Evolutionary conservation across 805 yeast species (phyloP).

Genomic region (Cyberlindnera amylophila): DNA sequence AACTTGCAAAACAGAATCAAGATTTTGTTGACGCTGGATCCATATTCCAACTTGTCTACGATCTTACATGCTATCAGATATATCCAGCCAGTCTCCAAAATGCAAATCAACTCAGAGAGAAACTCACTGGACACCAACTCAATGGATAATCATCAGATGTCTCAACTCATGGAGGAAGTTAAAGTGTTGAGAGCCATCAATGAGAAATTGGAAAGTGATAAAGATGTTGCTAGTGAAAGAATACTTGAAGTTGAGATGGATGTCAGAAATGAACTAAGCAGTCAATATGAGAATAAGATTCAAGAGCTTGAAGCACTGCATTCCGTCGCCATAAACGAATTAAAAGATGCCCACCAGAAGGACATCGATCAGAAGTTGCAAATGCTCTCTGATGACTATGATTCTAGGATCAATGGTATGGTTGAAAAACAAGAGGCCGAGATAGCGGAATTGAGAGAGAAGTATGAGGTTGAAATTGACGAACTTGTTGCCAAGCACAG

Average conservation of each 20-base stretch:
- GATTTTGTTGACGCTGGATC: slow-evolving; percentile 26
- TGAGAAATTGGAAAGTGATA: slow-evolving; percentile 21
- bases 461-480: slow-evolving; percentile 1
- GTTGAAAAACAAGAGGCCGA: slow-evolving; percentile 9
- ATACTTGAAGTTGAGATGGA: slow-evolving; percentile 25
- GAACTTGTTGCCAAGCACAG: neutral
- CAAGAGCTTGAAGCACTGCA: slow-evolving; percentile 36
- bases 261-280: slow-evolving; percentile 29
- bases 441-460: slow-evolving; percentile 1
- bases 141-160: slow-evolving; percentile 4
- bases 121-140: slow-evolving; percentile 16
- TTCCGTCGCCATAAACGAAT: slow-evolving; percentile 29
- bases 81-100: slow-evolving; percentile 27
- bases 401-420: slow-evolving; percentile 27
- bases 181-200: slow-evolving; percentile 16
- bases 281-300: slow-evolving; percentile 33
- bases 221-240: slow-evolving; percentile 22
- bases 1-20: slow-evolving; percentile 22
- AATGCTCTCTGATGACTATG: slow-evolving; percentile 32
- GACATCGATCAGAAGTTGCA: slow-evolving; percentile 31
- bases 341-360: slow-evolving; percentile 27
- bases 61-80: slow-evolving; percentile 27
- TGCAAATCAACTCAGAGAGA: slow-evolving; percentile 21
- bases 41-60: slow-evolving; percentile 21
- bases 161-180: slow-evolving; percentile 20